Percentiles rank a stretch among this genome's conserved stretches.
phyloP scores from a whole-genome alignment of 495 filamentous ascomycete genomes.

The Aspergillus heteromorphus region DNA sequence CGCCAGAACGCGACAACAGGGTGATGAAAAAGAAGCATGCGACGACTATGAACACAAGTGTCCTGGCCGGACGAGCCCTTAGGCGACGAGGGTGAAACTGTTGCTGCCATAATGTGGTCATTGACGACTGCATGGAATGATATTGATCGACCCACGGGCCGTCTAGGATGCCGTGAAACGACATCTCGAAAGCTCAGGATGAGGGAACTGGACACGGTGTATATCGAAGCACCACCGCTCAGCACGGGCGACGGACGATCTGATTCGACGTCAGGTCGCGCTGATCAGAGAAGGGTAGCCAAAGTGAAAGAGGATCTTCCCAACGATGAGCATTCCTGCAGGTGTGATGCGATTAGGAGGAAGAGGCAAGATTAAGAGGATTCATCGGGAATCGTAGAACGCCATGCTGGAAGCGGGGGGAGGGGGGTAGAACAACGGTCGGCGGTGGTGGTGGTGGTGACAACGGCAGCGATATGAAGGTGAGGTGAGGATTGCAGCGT shows the following conservation, averaged over 20 bases:
- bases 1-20: conserved; percentile 17
- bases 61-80: conserved; percentile 26
- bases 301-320: conserved; percentile 2
- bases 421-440: conserved; percentile 2
- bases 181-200: conserved; percentile 21
- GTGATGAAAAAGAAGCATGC: conserved; percentile 23
- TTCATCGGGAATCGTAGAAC: conserved; percentile 8
- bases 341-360: neutral
- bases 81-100: conserved; percentile 28
- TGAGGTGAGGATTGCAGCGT: neutral
- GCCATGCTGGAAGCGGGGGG: conserved; percentile 11
- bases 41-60: conserved; percentile 18
- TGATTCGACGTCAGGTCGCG: neutral
- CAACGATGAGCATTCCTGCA: conserved; percentile 13
- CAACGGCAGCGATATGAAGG: conserved; percentile 4
- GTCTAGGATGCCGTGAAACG: conserved; percentile 21
- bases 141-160: conserved; percentile 26
- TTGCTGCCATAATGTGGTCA: conserved; percentile 20
- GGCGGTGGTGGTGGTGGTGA: conserved; percentile 11
- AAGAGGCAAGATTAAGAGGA: neutral
- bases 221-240: neutral
- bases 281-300: neutral
- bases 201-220: neutral
- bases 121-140: conserved; percentile 19
- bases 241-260: conserved; percentile 4